Evolutionary conservation across 2,329 filamentous ascomycete genomes (phyloP).

Genomic region (Scolecobasidium constrictum): DNA sequence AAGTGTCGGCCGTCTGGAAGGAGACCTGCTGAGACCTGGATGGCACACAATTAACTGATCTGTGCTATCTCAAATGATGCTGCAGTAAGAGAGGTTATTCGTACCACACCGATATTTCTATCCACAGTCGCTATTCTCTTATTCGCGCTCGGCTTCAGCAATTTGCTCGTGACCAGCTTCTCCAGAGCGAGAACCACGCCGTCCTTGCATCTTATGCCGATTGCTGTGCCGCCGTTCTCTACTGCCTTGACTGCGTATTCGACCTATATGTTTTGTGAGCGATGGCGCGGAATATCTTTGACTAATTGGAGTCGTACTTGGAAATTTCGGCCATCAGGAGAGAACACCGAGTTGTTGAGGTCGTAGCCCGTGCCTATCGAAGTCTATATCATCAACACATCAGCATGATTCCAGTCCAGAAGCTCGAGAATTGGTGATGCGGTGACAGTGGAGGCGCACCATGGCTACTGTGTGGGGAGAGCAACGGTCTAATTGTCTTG

Average conservation of each 20-base stretch:
- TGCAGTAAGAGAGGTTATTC: constrained; percentile 23
- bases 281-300: background rate
- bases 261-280: constrained; percentile 36
- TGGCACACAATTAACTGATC: constrained; percentile 9
- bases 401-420: constrained; percentile 1
- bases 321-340: constrained; percentile 96
- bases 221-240: constrained; percentile 90
- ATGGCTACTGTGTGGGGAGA: background rate
- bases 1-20: constrained; percentile 94
- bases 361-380: constrained; percentile 99
- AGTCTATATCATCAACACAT: constrained; percentile 47
- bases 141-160: constrained; percentile 90
- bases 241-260: constrained; percentile 99
- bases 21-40: constrained; percentile 86
- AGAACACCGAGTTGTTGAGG: constrained; percentile 99
- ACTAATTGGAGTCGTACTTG: constrained; percentile 48
- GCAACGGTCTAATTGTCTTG: no score
- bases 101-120: constrained; percentile 83
- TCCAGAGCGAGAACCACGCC: constrained; percentile 92
- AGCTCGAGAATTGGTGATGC: background rate
- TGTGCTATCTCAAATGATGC: background rate
- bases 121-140: constrained; percentile 95
- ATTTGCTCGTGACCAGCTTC: constrained; percentile 91
- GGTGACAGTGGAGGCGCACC: background rate
- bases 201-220: constrained; percentile 95